Conservation (phyloP, 2,329 filamentous ascomycete species). For the Leptographium lundbergii region DNA sequence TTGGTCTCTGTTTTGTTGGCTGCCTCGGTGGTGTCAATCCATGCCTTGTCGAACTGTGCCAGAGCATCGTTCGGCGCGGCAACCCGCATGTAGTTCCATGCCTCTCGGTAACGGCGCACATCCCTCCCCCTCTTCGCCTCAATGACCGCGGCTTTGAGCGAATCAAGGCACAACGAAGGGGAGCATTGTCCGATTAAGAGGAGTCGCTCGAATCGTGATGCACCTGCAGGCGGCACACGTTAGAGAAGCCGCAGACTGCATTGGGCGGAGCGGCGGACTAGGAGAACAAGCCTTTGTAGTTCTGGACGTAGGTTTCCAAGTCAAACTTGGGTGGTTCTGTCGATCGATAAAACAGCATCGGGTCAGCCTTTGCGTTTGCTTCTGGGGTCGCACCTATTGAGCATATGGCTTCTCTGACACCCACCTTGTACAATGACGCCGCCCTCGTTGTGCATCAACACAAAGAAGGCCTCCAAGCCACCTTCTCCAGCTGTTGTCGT, state of each 20-base stretch:
- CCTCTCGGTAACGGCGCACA: slow-evolving; percentile 55
- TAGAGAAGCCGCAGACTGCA: not conserved
- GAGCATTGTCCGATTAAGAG: slow-evolving; percentile 71
- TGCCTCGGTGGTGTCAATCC: slow-evolving; percentile 58
- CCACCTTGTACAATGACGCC: slow-evolving; percentile 35
- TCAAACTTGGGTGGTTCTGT: slow-evolving; percentile 77
- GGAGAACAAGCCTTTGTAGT: slow-evolving; percentile 58
- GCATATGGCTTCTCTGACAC: not conserved
- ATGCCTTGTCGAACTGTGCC: slow-evolving; percentile 53
- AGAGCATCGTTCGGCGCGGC: slow-evolving; percentile 57
- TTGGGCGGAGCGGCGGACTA: not conserved
- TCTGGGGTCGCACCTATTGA: not conserved
- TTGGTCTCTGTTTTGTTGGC: slow-evolving; percentile 57
- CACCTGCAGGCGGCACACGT: slow-evolving; percentile 37
- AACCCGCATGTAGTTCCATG: slow-evolving; percentile 50
- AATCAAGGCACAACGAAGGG: slow-evolving; percentile 63
- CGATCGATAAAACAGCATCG: not conserved
- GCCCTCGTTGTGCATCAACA: slow-evolving; percentile 31
- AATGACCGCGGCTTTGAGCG: slow-evolving; percentile 61
- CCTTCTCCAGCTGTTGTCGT: not conserved
- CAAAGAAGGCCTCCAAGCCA: slow-evolving; percentile 25
- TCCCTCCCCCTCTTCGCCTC: slow-evolving; percentile 71
- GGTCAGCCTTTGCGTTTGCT: not conserved
- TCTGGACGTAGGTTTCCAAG: slow-evolving; percentile 77
- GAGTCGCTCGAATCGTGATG: slow-evolving; percentile 70